Conservation (phyloP, 306 rosid species). For the Quercus agrifolia region DNA sequence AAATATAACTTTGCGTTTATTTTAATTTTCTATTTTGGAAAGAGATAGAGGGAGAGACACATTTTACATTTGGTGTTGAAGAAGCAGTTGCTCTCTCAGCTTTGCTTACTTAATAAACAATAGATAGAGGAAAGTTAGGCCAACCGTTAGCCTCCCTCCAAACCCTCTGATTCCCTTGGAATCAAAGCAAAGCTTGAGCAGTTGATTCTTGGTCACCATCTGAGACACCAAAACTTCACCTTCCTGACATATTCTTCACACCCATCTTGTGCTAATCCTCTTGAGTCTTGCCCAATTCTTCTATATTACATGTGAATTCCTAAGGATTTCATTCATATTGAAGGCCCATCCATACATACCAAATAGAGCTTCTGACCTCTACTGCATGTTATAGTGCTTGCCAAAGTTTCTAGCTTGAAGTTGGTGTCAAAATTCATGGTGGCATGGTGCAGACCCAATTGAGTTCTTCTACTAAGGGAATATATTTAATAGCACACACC, state of each 20-base stretch:
- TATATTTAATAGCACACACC: neutral
- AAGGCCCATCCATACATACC: neutral
- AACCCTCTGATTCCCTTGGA: conserved; percentile 66
- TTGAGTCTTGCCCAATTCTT: conserved; percentile 1
- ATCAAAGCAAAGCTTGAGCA: conserved; percentile 58
- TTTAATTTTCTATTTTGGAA: conserved; percentile 7
- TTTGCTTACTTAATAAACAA: conserved; percentile 50
- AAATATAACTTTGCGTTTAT: neutral
- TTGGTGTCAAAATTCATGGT: conserved; percentile 10
- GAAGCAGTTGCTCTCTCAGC: conserved; percentile 41
- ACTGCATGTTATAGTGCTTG: neutral
- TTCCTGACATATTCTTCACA: conserved; percentile 51
- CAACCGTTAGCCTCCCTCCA: conserved; percentile 83
- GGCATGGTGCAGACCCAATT: conserved; percentile 20
- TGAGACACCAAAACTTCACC: conserved; percentile 68
- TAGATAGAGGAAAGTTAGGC: conserved; percentile 65
- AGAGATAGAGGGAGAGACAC: conserved; percentile 11
- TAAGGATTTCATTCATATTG: conserved; percentile 21
- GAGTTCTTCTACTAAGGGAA: conserved; percentile 18
- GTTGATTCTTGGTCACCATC: conserved; percentile 87
- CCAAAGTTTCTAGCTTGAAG: conserved; percentile 13
- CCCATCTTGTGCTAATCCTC: conserved; percentile 30
- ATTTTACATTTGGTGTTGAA: conserved; percentile 32
- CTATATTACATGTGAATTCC: conserved; percentile 34
- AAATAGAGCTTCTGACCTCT: conserved; percentile 3